Conservation (phyloP, 164 flowering plant species). For the Chloranthus sessilifolius region DNA sequence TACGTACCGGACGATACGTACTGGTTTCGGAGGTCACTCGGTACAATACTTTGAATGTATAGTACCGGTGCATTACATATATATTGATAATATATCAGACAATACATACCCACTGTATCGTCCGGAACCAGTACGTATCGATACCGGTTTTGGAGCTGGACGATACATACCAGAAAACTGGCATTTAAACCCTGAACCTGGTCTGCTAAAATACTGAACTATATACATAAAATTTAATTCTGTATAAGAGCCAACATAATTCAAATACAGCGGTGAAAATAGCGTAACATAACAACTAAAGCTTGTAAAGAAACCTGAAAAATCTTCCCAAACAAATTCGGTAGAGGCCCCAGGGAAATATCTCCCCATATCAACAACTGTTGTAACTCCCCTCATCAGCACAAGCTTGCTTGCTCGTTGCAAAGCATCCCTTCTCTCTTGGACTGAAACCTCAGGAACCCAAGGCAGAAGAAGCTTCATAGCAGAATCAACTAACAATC, state of each 20-base stretch:
- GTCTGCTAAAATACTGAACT: too few species aligned
- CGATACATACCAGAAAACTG: too few species aligned
- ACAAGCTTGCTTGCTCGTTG: slow-evolving; percentile 72
- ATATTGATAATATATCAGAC: too few species aligned
- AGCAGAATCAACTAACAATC: slow-evolving; percentile 91
- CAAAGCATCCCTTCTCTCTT: slow-evolving; percentile 85
- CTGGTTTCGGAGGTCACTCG: too few species aligned
- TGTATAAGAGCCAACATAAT: neutral
- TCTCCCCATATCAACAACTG: slow-evolving; percentile 96
- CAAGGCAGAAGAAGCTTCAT: slow-evolving; percentile 51
- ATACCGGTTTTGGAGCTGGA: too few species aligned
- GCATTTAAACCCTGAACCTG: too few species aligned
- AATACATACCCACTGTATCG: too few species aligned
- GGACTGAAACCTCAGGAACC: slow-evolving; percentile 66
- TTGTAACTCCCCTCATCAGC: slow-evolving; percentile 80
- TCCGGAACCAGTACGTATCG: too few species aligned
- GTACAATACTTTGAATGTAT: too few species aligned
- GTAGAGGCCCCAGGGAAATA: slow-evolving; percentile 63
- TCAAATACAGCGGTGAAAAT: slow-evolving; percentile 1
- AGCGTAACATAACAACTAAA: neutral
- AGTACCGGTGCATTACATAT: too few species aligned
- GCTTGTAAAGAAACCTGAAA: slow-evolving; percentile 48
- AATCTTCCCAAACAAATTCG: slow-evolving; percentile 78
- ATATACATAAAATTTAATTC: too few species aligned
- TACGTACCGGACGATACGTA: too few species aligned